Percentiles rank a stretch among this genome's conserved stretches.
These are phyloP conservation scores for Acanthamoeba healyi DNA, from an alignment of 208 protist species.

Conservation along the genomic window DNA sequence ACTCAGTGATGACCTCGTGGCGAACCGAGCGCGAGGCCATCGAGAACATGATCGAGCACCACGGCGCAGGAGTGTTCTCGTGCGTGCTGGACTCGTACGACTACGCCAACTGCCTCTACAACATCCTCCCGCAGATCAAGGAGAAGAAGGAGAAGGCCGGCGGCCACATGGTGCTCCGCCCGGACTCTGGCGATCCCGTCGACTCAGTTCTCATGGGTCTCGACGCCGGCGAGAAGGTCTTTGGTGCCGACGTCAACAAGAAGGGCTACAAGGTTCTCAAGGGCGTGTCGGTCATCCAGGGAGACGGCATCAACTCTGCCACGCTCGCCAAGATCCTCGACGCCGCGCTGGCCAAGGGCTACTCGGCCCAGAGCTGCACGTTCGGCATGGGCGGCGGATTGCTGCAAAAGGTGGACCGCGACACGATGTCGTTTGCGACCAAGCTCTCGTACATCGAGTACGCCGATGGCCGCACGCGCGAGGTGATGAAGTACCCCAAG, in stretches of 20 bases:
- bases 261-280: conserved; percentile 81
- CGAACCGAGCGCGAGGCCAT: conserved; percentile 79
- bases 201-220: conserved; percentile 74
- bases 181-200: conserved; percentile 80
- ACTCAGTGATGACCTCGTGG: conserved; percentile 84
- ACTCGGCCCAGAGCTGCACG: conserved; percentile 75
- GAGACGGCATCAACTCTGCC: conserved; percentile 80
- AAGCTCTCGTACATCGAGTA: conserved; percentile 80
- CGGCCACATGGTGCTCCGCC: conserved; percentile 78
- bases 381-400: conserved; percentile 79
- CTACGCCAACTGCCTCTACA: conserved; percentile 79
- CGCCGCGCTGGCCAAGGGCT: conserved; percentile 54
- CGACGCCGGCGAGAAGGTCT: conserved; percentile 78
- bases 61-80: conserved; percentile 67
- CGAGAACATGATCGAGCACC: conserved; percentile 78
- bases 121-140: conserved; percentile 71
- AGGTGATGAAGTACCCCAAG: conserved; percentile 85
- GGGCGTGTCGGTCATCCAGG: conserved; percentile 76
- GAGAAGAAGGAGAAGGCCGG: conserved; percentile 41
- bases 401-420: conserved; percentile 83
- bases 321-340: conserved; percentile 69
- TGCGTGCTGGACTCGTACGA: conserved; percentile 82
- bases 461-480: conserved; percentile 53
- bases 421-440: conserved; percentile 82
- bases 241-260: conserved; percentile 65